Percentiles rank a stretch among this genome's conserved stretches.
phyloP scores from a whole-genome alignment of 1,139 yeast species.

The Debaryomyces coudertii region DNA sequence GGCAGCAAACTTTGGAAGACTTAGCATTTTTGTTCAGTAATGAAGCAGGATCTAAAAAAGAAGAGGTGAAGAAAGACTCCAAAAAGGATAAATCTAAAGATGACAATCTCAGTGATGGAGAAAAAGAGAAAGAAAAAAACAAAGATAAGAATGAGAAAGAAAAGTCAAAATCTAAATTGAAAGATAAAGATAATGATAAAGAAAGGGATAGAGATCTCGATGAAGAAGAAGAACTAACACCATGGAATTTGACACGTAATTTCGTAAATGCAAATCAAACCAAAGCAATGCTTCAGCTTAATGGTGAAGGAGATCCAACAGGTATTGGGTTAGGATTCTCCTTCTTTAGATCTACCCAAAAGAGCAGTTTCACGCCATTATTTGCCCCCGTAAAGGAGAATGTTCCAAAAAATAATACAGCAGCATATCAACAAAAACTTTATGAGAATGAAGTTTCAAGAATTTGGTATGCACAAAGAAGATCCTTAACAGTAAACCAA shows the following conservation, averaged over 20 bases:
- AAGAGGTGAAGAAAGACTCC: slow-evolving; percentile 23
- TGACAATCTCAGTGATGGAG: slow-evolving; percentile 19
- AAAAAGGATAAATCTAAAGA: slow-evolving; percentile 24
- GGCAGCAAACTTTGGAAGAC: slow-evolving; percentile 83
- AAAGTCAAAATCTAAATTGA: slow-evolving; percentile 25
- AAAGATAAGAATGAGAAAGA: slow-evolving; percentile 25
- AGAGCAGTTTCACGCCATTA: slow-evolving; percentile 85
- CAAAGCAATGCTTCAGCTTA: slow-evolving; percentile 92
- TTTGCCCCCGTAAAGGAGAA: slow-evolving; percentile 49
- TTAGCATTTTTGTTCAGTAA: slow-evolving; percentile 57
- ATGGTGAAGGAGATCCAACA: slow-evolving; percentile 97
- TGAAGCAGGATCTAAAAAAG: slow-evolving; percentile 24
- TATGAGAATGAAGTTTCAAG: slow-evolving; percentile 89
- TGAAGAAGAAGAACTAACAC: slow-evolving; percentile 78
- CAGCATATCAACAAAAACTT: slow-evolving; percentile 85
- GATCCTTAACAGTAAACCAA: slow-evolving; percentile 56
- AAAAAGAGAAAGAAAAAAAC: slow-evolving; percentile 26
- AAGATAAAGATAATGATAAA: slow-evolving; percentile 31
- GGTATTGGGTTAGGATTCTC: slow-evolving; percentile 91
- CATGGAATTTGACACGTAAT: slow-evolving; percentile 92
- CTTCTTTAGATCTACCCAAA: slow-evolving; percentile 90
- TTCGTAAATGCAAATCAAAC: slow-evolving; percentile 94
- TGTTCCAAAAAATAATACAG: slow-evolving; percentile 50
- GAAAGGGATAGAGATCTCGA: slow-evolving; percentile 32
- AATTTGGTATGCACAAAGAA: slow-evolving; percentile 89